Evolutionary conservation across 257 asterid species (phyloP), one percentile per base, ranked within the genome.

Genomic region (Primulina huaijiensis): DNA sequence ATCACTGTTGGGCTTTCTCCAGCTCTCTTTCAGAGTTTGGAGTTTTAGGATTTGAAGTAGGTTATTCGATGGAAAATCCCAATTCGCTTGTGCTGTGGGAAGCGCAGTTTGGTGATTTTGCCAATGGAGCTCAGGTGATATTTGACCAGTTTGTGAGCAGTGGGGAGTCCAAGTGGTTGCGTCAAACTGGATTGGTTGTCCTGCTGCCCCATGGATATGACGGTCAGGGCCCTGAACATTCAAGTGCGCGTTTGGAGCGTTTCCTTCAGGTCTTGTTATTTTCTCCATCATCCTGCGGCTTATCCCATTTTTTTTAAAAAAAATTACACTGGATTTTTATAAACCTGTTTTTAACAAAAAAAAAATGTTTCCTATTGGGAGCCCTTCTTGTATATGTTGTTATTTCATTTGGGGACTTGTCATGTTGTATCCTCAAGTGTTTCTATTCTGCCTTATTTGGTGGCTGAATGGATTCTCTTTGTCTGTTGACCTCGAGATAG

Each of bases 191-290:
- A 65, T 74, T 92, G 62, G 95, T 88, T 69, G 85, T 90, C 80
- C 90, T 92, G 76, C 81, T 92, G 19, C 98, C 98, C 68, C 98
- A 92, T 79, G 97, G 97, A 33, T 92, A 88, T 77, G 98, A 92
- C 78, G 98, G 98, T 34, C 98, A 92, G 79, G 97, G 98, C 72
- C 98, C 97, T 68, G 98, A 92, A 76, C 98, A 92, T 87, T 89
- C 98, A 34, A 92, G 98, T 86, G 96, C 94, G 6, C 95, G 97
- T 60, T 79, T 92, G 84, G 98, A 92, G 77, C 97, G 98, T 56
- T 89, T 83, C 79, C 97, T 92, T 74, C 96, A 88, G 96, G 98
- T 92, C 55, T 20, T 73, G 29, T 62, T 64, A 23, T 60, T 72
- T 59, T 71, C 33, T 55, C 40, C 60, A 56, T 70, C 27, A 17